phyloP scores from a whole-genome alignment of 257 asterid genomes.

The Hygrophila difformis region DNA sequence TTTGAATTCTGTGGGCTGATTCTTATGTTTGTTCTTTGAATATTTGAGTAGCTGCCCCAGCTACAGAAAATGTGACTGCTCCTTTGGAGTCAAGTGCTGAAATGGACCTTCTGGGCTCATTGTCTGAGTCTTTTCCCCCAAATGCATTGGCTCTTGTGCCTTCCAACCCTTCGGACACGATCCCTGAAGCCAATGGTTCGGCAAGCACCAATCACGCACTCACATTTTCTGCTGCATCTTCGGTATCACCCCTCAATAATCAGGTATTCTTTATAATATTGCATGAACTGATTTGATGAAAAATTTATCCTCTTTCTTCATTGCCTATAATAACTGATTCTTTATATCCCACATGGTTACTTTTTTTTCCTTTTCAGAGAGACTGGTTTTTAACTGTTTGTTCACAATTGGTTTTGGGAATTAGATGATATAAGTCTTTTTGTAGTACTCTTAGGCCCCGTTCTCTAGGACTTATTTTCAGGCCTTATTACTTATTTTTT shows the following conservation, averaged over 20 bases:
- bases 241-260: slow-evolving; percentile 32
- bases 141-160: slow-evolving; percentile 79
- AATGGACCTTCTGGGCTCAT: slow-evolving; percentile 67
- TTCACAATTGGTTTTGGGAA: too few relatives aligned
- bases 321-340: too few relatives aligned
- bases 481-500: too few relatives aligned
- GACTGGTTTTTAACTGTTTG: too few relatives aligned
- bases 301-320: too few relatives aligned
- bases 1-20: slow-evolving; percentile 13
- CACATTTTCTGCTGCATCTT: slow-evolving; percentile 28
- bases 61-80: slow-evolving; percentile 29
- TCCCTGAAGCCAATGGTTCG: slow-evolving; percentile 40
- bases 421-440: too few relatives aligned
- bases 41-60: slow-evolving; percentile 42
- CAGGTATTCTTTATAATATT: slow-evolving; percentile 38
- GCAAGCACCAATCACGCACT: slow-evolving; percentile 36
- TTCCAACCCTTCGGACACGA: slow-evolving; percentile 20
- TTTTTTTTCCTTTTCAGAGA: too few relatives aligned
- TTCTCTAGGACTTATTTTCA: too few relatives aligned
- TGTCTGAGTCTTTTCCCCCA: slow-evolving; percentile 54
- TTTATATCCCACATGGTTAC: too few relatives aligned
- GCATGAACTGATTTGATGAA: too few relatives aligned
- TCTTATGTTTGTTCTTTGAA: slow-evolving; percentile 3
- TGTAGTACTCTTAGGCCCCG: too few relatives aligned
- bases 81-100: slow-evolving; percentile 39